Evolutionary conservation across 2,329 filamentous ascomycete species (phyloP), one percentile per base, ranked within the genome.

Genomic region (Colletotrichum endophyticum): DNA sequence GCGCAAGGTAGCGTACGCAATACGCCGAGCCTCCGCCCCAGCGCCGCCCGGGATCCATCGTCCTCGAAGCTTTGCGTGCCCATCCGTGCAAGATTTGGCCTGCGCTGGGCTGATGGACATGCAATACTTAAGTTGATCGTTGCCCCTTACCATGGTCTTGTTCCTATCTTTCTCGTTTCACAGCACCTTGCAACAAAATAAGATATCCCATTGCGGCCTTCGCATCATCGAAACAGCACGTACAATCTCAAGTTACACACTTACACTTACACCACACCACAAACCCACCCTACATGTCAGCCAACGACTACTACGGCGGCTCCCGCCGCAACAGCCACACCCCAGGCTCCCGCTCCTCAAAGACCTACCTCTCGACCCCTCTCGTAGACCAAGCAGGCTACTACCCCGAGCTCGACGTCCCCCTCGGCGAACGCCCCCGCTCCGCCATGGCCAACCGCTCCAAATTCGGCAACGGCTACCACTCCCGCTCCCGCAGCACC

Each of bases 301-400:
- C 80, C 13, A 63, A 77, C 74, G 78, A 80, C 13, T 81, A 81
- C 59, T 81, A 81, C 71, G 75, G 75, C 72, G 62, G 70, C 57
- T 49, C 72, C 66, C 70, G 72, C 66, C 74, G 59, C 59, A 76
- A 76, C 71, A 76, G 53, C 27, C 64, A 76, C 71, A 76, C 74
- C 15, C 74, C 74, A 6, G 59, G 49, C 39, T 36, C 34, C 57
- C 56, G 34, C 25, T 64, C 32, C 34, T 64, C 72, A 9, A 49
- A 44, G 30, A 59, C 56, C 25, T 25, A 68, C 59, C 74, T 76
- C 32, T 39, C 63, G 12, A 44, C 72, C 12, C 74, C 70, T 3
- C 64, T 66, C 13, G 44, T 70, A 19, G 69, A 72, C 25, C 36
- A 62, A 16, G 69, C 64, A 19, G 64, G 64, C 34, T 73, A 76